phyloP scores from a whole-genome alignment of 345 rosid genomes.

The Arabidopsis arenosa region DNA sequence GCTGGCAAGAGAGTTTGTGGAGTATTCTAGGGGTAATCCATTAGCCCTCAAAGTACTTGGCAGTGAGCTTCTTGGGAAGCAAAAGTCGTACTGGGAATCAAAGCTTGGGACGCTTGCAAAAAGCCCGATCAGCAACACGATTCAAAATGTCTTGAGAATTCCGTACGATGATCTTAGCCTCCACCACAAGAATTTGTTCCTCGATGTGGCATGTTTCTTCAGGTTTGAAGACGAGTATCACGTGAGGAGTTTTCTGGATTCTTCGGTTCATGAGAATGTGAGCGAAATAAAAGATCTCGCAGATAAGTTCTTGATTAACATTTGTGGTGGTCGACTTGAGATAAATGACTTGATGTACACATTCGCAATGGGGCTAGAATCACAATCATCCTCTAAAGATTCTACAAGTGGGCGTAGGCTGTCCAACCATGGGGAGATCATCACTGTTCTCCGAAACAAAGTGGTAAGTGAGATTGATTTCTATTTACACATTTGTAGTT shows the following conservation, averaged over 20 bases:
- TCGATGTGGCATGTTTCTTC: constrained; percentile 50
- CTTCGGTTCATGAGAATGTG: neutral
- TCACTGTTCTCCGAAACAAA: neutral
- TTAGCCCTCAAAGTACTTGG: constrained; percentile 46
- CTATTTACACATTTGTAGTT: too few species aligned
- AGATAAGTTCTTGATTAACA: constrained; percentile 41
- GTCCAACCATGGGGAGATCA: constrained; percentile 15
- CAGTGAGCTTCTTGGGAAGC: constrained; percentile 1
- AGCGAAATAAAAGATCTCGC: constrained; percentile 19
- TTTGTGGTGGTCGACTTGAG: neutral
- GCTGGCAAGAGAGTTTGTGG: constrained; percentile 20
- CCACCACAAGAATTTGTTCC: constrained; percentile 35
- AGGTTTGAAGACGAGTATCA: constrained; percentile 1
- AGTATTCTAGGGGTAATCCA: constrained; percentile 45
- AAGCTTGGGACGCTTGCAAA: constrained; percentile 4
- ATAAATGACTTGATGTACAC: constrained; percentile 47
- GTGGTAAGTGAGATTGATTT: neutral
- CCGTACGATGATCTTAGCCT: constrained; percentile 38
- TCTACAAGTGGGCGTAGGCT: neutral
- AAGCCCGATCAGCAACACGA: constrained; percentile 13
- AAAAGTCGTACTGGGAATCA: constrained; percentile 29
- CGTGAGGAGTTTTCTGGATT: constrained; percentile 26
- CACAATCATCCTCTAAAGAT: neutral
- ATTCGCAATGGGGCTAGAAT: constrained; percentile 32
- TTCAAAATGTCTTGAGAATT: constrained; percentile 30